phyloP scores from a whole-genome alignment of 768 basidiomycete genomes.

The Albatrellus ellisii region DNA sequence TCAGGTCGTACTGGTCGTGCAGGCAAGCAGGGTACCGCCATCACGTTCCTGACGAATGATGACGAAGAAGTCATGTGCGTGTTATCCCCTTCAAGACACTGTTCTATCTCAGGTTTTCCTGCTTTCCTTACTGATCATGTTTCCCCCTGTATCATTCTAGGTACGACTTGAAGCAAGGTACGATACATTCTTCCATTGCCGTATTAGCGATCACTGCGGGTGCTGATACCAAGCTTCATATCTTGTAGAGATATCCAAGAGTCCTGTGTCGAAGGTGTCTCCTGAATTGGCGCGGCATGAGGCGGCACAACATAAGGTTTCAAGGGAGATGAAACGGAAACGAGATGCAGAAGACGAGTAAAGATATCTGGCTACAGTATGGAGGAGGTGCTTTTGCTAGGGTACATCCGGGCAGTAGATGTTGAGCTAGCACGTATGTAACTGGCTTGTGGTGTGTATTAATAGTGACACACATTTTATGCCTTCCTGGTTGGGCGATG shows the following conservation, averaged over 20 bases:
- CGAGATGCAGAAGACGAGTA: conserved; percentile 65
- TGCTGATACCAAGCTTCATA: neutral
- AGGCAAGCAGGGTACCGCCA: conserved; percentile 85
- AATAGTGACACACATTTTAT: no score
- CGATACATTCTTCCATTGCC: conserved; percentile 15
- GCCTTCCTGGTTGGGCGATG: no score
- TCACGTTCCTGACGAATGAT: conserved; percentile 93
- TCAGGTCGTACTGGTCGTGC: conserved; percentile 94
- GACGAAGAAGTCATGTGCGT: conserved; percentile 88
- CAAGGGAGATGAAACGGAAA: conserved; percentile 92
- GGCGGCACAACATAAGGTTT: conserved; percentile 80
- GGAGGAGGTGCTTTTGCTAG: no score
- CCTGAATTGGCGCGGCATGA: conserved; percentile 85
- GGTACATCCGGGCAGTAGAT: neutral
- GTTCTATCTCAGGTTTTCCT: conserved; percentile 5
- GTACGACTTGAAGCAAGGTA: conserved; percentile 93
- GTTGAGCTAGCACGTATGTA: neutral
- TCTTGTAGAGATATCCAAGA: conserved; percentile 76
- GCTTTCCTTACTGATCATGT: conserved; percentile 7
- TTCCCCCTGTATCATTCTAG: conserved; percentile 25
- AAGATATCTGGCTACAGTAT: no score
- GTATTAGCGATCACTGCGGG: neutral
- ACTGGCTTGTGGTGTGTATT: no score
- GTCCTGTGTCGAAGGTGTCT: conserved; percentile 83
- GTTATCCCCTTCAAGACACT: conserved; percentile 5